Percentiles rank a stretch among this genome's conserved stretches.
phyloP scores from a whole-genome alignment of 2,329 filamentous ascomycete genomes.

The Aspergillus pseudoglaucus region DNA sequence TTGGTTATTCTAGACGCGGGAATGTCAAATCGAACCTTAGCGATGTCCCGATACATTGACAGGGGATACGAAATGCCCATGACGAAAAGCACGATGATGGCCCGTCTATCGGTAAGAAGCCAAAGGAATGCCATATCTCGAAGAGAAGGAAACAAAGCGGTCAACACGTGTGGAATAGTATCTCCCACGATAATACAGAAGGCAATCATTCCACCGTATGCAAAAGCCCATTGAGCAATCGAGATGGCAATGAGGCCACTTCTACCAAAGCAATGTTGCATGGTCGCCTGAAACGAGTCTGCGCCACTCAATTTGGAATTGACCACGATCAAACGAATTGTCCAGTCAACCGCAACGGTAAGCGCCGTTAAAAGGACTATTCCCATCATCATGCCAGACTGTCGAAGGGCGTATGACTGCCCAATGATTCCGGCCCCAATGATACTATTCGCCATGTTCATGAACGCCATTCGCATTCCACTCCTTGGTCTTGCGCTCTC shows the following conservation, averaged over 20 bases:
- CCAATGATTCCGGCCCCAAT: conserved; percentile 71
- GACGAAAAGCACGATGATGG: conserved; percentile 81
- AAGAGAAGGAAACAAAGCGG: conserved; percentile 73
- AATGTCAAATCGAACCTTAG: conserved; percentile 60
- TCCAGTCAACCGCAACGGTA: conserved; percentile 91
- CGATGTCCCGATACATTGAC: conserved; percentile 91
- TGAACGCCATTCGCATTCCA: conserved; percentile 79
- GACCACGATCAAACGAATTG: conserved; percentile 90
- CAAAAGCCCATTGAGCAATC: conserved; percentile 94
- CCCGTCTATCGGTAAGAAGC: conserved; percentile 71
- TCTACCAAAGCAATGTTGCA: conserved; percentile 89
- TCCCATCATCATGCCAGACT: conserved; percentile 80
- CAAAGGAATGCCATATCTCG: conserved; percentile 68
- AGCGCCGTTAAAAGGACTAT: conserved; percentile 69
- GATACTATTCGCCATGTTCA: conserved; percentile 99
- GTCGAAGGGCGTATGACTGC: conserved; percentile 91
- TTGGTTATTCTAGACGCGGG: not conserved
- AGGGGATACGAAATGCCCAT: conserved; percentile 83
- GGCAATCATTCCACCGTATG: conserved; percentile 96
- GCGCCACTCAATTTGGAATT: conserved; percentile 95
- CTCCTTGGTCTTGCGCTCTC: conserved; percentile 70
- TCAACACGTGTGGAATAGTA: conserved; percentile 84
- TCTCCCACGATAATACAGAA: conserved; percentile 98
- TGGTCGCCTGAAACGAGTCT: conserved; percentile 89
- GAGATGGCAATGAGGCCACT: conserved; percentile 83